These are phyloP conservation scores for Calophaca sinica DNA, from an alignment of 306 rosid genomes.

Conservation along the genomic window DNA sequence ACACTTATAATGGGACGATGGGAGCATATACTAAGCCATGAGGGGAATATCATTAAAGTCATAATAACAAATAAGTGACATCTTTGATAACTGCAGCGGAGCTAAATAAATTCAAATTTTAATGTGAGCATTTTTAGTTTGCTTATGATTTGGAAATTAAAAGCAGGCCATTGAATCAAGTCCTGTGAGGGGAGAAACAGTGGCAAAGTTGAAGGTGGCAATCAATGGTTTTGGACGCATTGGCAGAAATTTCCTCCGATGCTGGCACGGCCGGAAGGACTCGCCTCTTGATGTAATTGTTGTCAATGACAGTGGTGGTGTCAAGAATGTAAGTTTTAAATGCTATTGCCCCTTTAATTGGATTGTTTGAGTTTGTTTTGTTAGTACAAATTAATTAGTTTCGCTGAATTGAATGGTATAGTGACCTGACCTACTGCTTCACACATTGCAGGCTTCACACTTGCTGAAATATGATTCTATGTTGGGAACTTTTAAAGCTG, in stretches of 20 bases:
- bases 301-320: constrained; percentile 99
- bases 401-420: constrained; percentile 22
- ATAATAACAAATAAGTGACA: background rate
- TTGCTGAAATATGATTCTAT: constrained; percentile 92
- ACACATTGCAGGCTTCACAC: constrained; percentile 67
- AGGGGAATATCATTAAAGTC: background rate
- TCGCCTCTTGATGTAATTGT: constrained; percentile 92
- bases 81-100: background rate
- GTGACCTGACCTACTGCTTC: constrained; percentile 24
- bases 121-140: background rate
- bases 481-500: constrained; percentile 95
- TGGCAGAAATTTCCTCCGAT: constrained; percentile 95
- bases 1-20: no score
- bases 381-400: constrained; percentile 9
- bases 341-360: constrained; percentile 13
- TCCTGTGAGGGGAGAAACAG: constrained; percentile 75
- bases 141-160: constrained; percentile 24
- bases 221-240: constrained; percentile 98
- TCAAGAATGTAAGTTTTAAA: constrained; percentile 75
- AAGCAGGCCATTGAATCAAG: constrained; percentile 65
- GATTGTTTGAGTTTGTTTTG: constrained; percentile 27
- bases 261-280: constrained; percentile 96
- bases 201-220: constrained; percentile 98
- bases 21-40: background rate
- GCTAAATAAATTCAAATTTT: constrained; percentile 24